phyloP scores from a whole-genome alignment of 805 yeast species.

The Kazachstania martiniae region DNA sequence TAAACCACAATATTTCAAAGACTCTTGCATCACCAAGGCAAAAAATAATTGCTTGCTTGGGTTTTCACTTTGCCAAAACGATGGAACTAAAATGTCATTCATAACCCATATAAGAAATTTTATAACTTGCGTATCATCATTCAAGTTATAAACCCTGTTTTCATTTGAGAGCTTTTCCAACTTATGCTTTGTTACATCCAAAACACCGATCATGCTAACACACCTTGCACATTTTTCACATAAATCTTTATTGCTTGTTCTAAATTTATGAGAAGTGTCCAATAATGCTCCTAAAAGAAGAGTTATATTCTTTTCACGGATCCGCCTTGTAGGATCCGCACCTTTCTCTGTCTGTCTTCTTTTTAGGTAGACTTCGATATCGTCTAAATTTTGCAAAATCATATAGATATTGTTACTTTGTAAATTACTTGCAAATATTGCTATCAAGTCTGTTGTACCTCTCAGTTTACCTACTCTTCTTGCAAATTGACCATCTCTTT shows the following conservation, averaged over 20 bases:
- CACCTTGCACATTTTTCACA: slow-evolving; percentile 56
- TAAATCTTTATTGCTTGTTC: slow-evolving; percentile 36
- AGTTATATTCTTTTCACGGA: slow-evolving; percentile 27
- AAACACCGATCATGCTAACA: slow-evolving; percentile 64
- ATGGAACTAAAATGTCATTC: slow-evolving; percentile 61
- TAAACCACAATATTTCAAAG: slow-evolving; percentile 51
- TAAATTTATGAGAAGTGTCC: slow-evolving; percentile 47
- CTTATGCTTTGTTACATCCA: slow-evolving; percentile 53
- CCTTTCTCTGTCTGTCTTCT: slow-evolving; percentile 36
- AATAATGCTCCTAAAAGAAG: slow-evolving; percentile 42
- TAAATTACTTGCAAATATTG: slow-evolving; percentile 20
- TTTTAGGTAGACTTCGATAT: slow-evolving; percentile 43
- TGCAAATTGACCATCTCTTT: slow-evolving; percentile 41
- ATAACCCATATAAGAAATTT: slow-evolving; percentile 55
- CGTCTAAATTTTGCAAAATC: slow-evolving; percentile 59
- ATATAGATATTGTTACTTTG: slow-evolving; percentile 38
- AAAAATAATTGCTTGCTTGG: slow-evolving; percentile 75
- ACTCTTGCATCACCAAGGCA: slow-evolving; percentile 85
- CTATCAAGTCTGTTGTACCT: slow-evolving; percentile 14
- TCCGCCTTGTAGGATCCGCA: slow-evolving; percentile 27
- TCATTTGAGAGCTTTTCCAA: slow-evolving; percentile 23
- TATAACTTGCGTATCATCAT: slow-evolving; percentile 48
- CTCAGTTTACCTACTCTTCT: slow-evolving; percentile 32
- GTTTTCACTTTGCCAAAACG: slow-evolving; percentile 83
- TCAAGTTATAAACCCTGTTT: slow-evolving; percentile 51